Conservation (phyloP, 139 green algal genomes). For the Bryopsis sp. region DNA sequence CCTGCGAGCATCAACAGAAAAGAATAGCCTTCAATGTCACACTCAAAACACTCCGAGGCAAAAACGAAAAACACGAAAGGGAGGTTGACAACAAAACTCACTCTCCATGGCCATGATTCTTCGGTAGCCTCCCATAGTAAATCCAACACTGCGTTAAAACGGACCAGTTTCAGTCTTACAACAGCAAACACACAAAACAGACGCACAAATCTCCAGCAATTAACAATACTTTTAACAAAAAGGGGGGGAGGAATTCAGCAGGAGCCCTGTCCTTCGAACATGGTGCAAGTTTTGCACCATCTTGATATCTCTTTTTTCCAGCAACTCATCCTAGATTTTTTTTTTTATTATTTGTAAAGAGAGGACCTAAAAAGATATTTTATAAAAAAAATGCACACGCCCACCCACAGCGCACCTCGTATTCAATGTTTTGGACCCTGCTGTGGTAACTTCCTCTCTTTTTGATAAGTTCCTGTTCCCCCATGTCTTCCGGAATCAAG, state of each 20-base stretch:
- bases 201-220: not conserved
- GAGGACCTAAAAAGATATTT: not conserved
- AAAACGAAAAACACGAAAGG: too few relatives aligned
- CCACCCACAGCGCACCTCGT: conserved; percentile 2
- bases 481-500: conserved; percentile 14
- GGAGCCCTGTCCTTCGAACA: not conserved
- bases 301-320: not conserved
- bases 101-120: conserved; percentile 14
- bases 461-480: conserved; percentile 10
- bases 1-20: too few relatives aligned
- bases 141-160: conserved; percentile 17
- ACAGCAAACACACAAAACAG: not conserved
- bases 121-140: conserved; percentile 10
- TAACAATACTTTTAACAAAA: not conserved
- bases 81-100: not conserved
- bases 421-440: conserved; percentile 17
- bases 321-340: too few relatives aligned
- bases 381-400: not conserved
- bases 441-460: conserved; percentile 15
- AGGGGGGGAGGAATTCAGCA: not conserved
- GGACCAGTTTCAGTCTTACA: not conserved
- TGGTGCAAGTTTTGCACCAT: not conserved
- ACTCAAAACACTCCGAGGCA: too few relatives aligned
- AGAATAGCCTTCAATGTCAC: too few relatives aligned
- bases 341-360: too few relatives aligned